Conservation (phyloP, 169 alveolate species). For the Eimeria falciformis region DNA sequence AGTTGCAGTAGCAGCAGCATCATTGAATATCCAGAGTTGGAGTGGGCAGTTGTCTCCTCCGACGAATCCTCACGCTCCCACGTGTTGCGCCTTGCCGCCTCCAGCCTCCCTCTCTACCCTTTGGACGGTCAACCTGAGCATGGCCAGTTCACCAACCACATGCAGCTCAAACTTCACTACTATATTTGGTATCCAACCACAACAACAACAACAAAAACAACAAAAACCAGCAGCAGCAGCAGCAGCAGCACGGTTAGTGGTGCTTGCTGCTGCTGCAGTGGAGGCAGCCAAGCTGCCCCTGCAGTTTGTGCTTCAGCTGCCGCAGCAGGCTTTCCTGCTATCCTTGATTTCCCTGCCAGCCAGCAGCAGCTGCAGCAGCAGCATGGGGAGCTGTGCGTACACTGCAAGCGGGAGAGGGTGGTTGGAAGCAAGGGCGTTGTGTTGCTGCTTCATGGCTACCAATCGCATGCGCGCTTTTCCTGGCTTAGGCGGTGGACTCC, state of each 20-base stretch:
- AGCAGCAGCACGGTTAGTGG: background rate
- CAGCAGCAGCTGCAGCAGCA: background rate
- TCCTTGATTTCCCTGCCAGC: too few species aligned
- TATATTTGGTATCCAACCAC: constrained; percentile 43
- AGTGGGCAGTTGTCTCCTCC: background rate
- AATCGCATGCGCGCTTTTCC: constrained; percentile 36
- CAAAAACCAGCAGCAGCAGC: background rate
- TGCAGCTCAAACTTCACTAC: background rate
- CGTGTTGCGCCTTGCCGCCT: background rate
- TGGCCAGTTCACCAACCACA: background rate
- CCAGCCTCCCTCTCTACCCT: background rate
- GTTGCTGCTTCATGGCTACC: constrained; percentile 51
- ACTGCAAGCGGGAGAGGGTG: background rate
- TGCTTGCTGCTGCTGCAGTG: too few species aligned
- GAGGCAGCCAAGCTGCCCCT: too few species aligned
- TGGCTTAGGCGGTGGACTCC: background rate
- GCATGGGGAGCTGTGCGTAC: background rate
- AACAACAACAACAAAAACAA: background rate
- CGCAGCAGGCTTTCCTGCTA: too few species aligned
- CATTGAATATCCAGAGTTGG: background rate
- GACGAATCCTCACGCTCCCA: background rate
- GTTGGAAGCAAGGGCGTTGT: constrained; percentile 4
- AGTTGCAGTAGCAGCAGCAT: background rate
- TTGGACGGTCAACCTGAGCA: constrained; percentile 44
- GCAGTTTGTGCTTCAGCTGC: too few species aligned